Conservation (phyloP, 2,329 filamentous ascomycete genomes). For the Beauveria varroae region DNA sequence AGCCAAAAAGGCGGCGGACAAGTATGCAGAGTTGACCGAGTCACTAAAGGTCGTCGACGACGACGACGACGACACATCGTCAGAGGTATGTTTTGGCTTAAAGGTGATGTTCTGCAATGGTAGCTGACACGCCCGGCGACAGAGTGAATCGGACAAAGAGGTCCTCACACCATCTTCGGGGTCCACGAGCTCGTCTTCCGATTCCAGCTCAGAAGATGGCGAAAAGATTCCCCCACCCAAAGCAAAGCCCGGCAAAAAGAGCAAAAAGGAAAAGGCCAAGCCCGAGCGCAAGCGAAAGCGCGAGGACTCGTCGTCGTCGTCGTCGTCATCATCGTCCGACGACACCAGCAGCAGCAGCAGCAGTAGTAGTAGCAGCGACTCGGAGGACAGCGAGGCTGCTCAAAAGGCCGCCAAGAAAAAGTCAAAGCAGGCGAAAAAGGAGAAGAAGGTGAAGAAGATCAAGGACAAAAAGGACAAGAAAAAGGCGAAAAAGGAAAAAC, state of each 20-base stretch:
- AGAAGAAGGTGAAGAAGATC: conserved; percentile 16
- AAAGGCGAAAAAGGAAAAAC: conserved; percentile 9
- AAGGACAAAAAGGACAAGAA: conserved; percentile 14
- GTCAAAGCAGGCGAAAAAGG: conserved; percentile 14
- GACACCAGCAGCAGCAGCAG: not conserved
- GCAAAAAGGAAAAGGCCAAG: conserved; percentile 13
- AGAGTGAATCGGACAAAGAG: conserved; percentile 1
- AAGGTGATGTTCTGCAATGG: too few species aligned
- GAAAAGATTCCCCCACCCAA: conserved; percentile 11
- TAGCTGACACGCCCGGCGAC: not conserved
- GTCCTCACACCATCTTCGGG: not conserved
- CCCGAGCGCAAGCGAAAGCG: conserved; percentile 12
- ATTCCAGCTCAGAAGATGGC: conserved; percentile 18
- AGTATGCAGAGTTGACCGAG: conserved; percentile 20
- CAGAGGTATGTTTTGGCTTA: conserved; percentile 15
- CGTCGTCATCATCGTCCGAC: not conserved
- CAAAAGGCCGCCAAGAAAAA: conserved; percentile 2
- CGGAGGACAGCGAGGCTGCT: conserved; percentile 12
- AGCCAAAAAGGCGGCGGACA: conserved; percentile 26
- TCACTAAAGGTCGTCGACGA: conserved; percentile 10
- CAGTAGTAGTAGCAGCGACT: not conserved
- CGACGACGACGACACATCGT: not conserved
- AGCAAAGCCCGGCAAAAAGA: conserved; percentile 12
- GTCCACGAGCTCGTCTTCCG: not conserved
- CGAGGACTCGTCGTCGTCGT: not conserved